Evolutionary conservation across 2,329 filamentous ascomycete genomes (phyloP), one percentile per base, ranked within the genome.

Genomic region (Didymella keratinophila): DNA sequence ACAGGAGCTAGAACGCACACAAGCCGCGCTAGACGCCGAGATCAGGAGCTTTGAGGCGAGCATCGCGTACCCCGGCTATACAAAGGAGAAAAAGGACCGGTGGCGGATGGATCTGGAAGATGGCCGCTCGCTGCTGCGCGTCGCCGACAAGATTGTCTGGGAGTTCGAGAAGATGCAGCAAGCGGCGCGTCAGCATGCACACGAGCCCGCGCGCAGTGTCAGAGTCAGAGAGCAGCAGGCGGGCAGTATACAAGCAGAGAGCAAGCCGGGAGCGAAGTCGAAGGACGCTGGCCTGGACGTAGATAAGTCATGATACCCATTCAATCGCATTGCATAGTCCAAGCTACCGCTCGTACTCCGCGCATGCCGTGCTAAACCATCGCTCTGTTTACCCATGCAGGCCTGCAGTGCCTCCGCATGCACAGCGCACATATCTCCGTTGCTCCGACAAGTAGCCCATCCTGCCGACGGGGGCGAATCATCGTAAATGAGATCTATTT

Each of bases 61-160:
- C 21, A 52, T 61, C 11, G 46, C 39, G 2, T 46, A 64, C 11
- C 27, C 49, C 0, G 57, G 52, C 18, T 51, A 50, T 14, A 34
- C 59, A 4, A 42, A 56, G 10, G 56, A 62, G 52, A 55, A 45
- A 43, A 65, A 61, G 25, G 64, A 69, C 14, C 57, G 61, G 37
- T 66, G 63, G 60, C 63, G 47, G 23, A 55, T 50, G 49, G 68
- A 72, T 50, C 42, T 68, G 0, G 66, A 72, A 16, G 68, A 73
- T 42, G 69, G 64, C 16, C 55, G 66, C 4, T 46, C 51, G 5
- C 44, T 73, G 41, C 36, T 71, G 37, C 61, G 54, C 8, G 68
- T 68, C 5, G 52, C 57, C 1, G 70, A 71, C 39, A 42, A 44
- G 34, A 42, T 68, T 2, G 34, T 63, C 2, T 68, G 52, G 28